Conservation (phyloP, 176 grass and related monocot genomes). For the Melocanna baccifera region DNA sequence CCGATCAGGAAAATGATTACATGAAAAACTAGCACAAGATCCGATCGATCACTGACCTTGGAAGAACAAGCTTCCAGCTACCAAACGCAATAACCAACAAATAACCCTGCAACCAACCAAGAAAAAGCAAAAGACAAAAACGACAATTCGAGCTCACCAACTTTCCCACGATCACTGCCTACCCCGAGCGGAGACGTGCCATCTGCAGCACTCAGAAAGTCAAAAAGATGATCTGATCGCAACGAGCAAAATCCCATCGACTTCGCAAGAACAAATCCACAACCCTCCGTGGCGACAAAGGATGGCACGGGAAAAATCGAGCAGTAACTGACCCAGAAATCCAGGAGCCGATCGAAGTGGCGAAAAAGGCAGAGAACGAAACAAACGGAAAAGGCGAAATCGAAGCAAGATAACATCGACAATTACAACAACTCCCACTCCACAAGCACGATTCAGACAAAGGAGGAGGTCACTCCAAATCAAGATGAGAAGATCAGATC, state of each 20-base stretch:
- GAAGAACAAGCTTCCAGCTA: slow-evolving; percentile 19
- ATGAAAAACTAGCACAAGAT: background rate
- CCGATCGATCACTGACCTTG: slow-evolving; percentile 1
- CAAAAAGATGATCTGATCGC: slow-evolving; percentile 15
- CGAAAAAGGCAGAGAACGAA: background rate
- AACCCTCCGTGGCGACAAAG: background rate
- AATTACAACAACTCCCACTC: background rate
- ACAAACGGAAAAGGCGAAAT: background rate
- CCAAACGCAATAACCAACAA: slow-evolving; percentile 9
- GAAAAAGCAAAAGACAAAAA: slow-evolving; percentile 13
- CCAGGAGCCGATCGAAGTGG: background rate
- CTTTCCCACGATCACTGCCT: slow-evolving; percentile 20
- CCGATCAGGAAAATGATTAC: background rate
- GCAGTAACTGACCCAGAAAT: background rate
- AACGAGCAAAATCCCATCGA: background rate
- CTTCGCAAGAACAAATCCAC: background rate
- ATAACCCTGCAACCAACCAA: slow-evolving; percentile 4
- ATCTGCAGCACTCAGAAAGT: slow-evolving; percentile 26
- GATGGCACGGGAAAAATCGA: background rate
- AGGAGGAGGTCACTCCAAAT: background rate
- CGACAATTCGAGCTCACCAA: slow-evolving; percentile 38
- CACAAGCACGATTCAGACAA: background rate
- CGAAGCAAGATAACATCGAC: background rate
- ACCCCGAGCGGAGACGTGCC: slow-evolving; percentile 33
- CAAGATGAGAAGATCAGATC: background rate